These are phyloP conservation scores for Ophiostoma sp. DNA, from an alignment of 2,329 filamentous ascomycete genomes.

Conservation along the genomic window DNA sequence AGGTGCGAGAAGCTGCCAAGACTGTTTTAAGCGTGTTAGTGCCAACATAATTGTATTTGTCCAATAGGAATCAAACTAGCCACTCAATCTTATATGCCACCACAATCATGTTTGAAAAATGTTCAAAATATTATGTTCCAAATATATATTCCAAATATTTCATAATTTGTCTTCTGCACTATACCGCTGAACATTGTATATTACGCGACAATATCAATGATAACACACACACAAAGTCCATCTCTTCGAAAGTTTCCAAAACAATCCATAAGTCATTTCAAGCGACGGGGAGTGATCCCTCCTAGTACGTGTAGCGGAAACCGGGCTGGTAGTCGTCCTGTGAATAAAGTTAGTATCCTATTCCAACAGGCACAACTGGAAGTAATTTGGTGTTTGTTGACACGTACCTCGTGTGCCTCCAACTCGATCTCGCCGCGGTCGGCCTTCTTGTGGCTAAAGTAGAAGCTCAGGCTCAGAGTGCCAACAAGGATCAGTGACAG, in stretches of 20 bases:
- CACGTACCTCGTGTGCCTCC: constrained; percentile 50
- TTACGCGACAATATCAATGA: no score
- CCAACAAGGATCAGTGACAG: constrained; percentile 49
- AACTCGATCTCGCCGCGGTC: constrained; percentile 55
- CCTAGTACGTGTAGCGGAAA: constrained; percentile 45
- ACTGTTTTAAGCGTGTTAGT: background rate
- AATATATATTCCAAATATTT: background rate
- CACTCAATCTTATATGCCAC: background rate
- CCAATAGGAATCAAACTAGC: background rate
- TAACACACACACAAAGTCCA: no score
- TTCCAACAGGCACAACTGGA: no score
- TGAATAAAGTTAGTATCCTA: background rate
- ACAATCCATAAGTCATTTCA: background rate
- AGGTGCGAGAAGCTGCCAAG: background rate
- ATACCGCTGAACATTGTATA: no score
- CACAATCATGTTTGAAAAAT: background rate
- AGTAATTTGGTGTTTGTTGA: background rate
- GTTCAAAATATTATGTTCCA: background rate
- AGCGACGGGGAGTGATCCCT: background rate
- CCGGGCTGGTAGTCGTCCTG: constrained; percentile 43
- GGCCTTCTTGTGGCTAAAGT: constrained; percentile 49
- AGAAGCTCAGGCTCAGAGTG: constrained; percentile 45
- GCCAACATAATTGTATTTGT: background rate
- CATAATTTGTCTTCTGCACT: background rate
- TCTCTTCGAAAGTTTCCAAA: no score